Conservation (phyloP, 345 rosid species). For the Citrus inodora region DNA sequence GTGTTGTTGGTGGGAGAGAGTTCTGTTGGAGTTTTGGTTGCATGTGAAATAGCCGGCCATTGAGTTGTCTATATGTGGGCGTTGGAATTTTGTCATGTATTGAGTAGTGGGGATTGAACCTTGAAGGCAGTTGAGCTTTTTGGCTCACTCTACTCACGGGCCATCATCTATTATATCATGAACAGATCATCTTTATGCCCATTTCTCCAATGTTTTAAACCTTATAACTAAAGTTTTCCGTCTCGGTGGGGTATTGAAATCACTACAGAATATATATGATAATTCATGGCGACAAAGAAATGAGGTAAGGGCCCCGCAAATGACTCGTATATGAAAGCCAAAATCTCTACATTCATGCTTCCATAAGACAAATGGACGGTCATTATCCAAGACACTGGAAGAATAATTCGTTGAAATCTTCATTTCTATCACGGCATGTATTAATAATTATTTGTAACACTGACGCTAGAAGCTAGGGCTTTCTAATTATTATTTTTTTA, state of each 20-base stretch:
- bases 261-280: neutral
- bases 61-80: slow-evolving; percentile 45
- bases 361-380: slow-evolving; percentile 37
- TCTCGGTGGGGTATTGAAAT: neutral
- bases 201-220: neutral
- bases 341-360: slow-evolving; percentile 27
- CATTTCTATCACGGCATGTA: slow-evolving; percentile 6
- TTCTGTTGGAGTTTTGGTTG: slow-evolving; percentile 44
- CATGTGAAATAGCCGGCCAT: slow-evolving; percentile 68
- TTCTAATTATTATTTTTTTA: too few relatives aligned
- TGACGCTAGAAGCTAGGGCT: neutral
- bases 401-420: neutral
- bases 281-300: neutral
- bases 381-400: slow-evolving; percentile 33
- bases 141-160: slow-evolving; percentile 39
- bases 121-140: slow-evolving; percentile 24
- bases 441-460: neutral
- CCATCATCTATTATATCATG: slow-evolving; percentile 31
- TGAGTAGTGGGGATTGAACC: slow-evolving; percentile 22
- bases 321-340: slow-evolving; percentile 18
- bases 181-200: slow-evolving; percentile 28
- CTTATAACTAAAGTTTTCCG: neutral
- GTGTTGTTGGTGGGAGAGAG: neutral
- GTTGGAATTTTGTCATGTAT: slow-evolving; percentile 46
- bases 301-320: slow-evolving; percentile 19